Percentiles rank a stretch among this genome's conserved stretches.
These are phyloP conservation scores for Quercus bicolor DNA, from an alignment of 306 rosid species.

Conservation along the genomic window DNA sequence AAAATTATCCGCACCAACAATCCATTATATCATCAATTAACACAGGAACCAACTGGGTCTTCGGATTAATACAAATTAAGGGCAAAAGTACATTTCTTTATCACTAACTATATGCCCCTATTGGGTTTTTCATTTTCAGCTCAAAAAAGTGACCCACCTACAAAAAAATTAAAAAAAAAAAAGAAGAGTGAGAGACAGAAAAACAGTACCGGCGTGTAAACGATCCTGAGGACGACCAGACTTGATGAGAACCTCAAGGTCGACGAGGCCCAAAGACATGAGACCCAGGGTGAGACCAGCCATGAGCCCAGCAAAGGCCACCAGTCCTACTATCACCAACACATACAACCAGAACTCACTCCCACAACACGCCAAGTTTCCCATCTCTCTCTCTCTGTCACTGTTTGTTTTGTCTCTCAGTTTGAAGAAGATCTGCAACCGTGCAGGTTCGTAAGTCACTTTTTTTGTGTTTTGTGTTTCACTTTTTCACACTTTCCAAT, in stretches of 20 bases:
- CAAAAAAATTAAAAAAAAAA: not conserved
- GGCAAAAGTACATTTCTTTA: not conserved
- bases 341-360: slow-evolving; percentile 51
- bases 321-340: slow-evolving; percentile 54
- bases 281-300: slow-evolving; percentile 98
- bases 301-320: slow-evolving; percentile 86
- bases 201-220: slow-evolving; percentile 53
- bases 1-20: not conserved
- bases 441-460: not conserved
- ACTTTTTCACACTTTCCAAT: not conserved
- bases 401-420: not conserved
- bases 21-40: not conserved
- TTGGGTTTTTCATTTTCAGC: not conserved
- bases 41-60: not conserved
- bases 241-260: slow-evolving; percentile 93
- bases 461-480: not conserved
- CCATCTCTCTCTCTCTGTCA: slow-evolving; percentile 39
- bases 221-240: slow-evolving; percentile 98
- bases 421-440: not conserved
- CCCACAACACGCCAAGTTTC: slow-evolving; percentile 64
- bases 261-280: slow-evolving; percentile 94
- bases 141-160: not conserved
- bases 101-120: no score
- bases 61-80: not conserved
- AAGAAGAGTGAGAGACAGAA: not conserved